These are phyloP conservation scores for Liquidambar formosana DNA, from an alignment of 164 flowering plant genomes.

Conservation along the genomic window DNA sequence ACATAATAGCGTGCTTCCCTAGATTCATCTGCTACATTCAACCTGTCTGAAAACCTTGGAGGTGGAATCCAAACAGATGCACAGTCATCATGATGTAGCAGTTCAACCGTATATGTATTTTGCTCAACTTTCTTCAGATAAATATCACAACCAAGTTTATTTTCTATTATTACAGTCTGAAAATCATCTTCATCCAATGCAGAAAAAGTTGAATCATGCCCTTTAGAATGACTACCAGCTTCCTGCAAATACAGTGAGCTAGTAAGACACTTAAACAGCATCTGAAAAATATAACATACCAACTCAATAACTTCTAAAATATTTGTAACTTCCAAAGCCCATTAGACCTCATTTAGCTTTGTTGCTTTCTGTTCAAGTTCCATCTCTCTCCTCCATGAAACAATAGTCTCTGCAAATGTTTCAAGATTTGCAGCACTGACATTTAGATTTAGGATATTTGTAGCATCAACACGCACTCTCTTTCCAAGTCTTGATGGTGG, in stretches of 20 bases:
- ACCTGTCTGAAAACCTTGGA: slow-evolving; percentile 80
- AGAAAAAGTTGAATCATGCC: slow-evolving; percentile 50
- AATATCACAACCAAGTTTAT: slow-evolving; percentile 91
- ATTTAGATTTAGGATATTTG: slow-evolving; percentile 76
- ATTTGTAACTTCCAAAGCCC: not conserved
- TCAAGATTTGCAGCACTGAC: slow-evolving; percentile 87
- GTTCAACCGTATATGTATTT: slow-evolving; percentile 51
- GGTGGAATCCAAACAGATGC: slow-evolving; percentile 86
- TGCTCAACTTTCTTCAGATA: slow-evolving; percentile 67
- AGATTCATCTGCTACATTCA: slow-evolving; percentile 60
- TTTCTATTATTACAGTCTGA: slow-evolving; percentile 77
- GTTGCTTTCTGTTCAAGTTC: slow-evolving; percentile 73
- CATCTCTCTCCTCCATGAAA: slow-evolving; percentile 84
- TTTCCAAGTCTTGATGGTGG: slow-evolving; percentile 57
- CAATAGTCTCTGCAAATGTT: slow-evolving; percentile 56
- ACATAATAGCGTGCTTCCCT: slow-evolving; percentile 76
- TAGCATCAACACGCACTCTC: slow-evolving; percentile 81
- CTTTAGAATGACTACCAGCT: slow-evolving; percentile 31
- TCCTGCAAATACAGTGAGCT: slow-evolving; percentile 45
- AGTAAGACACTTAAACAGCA: slow-evolving; percentile 1
- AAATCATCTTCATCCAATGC: slow-evolving; percentile 93
- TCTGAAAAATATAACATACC: not conserved
- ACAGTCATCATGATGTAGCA: slow-evolving; percentile 48
- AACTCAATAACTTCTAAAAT: not conserved
- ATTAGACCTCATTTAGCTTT: slow-evolving; percentile 55